Evolutionary conservation across 495 filamentous ascomycete species (phyloP).

Genomic region (Xylaria cubensis): DNA sequence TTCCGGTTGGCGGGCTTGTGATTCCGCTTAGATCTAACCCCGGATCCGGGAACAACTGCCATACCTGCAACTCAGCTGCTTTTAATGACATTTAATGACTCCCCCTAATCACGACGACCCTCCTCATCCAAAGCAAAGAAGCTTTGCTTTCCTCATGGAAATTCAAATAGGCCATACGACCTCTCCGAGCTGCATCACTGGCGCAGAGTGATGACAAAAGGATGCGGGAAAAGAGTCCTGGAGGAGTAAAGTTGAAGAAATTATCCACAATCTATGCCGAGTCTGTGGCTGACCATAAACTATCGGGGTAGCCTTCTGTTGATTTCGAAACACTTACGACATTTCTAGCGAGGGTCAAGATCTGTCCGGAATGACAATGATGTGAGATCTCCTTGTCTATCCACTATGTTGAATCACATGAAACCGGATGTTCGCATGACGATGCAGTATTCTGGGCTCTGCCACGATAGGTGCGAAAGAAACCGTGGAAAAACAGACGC

Average conservation of each 20-base stretch:
- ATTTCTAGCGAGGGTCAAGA: constrained; percentile 16
- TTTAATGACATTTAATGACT: not conserved
- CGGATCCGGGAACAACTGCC: not conserved
- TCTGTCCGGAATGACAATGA: not conserved
- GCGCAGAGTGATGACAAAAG: not conserved
- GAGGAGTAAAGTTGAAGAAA: not conserved
- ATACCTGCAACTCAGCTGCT: not conserved
- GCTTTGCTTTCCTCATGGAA: not conserved
- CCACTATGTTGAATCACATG: constrained; percentile 16
- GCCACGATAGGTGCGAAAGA: not conserved
- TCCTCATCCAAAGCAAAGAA: not conserved
- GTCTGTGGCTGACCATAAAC: not conserved
- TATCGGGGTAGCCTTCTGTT: constrained; percentile 3
- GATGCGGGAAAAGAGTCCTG: not conserved
- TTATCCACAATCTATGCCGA: not conserved
- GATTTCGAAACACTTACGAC: constrained; percentile 5
- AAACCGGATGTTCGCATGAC: constrained; percentile 14
- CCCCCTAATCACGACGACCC: not conserved
- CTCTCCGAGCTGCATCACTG: not conserved
- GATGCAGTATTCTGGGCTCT: constrained; percentile 11
- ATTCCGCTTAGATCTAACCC: not conserved
- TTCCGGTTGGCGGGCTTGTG: not conserved
- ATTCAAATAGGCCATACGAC: not conserved
- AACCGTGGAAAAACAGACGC: constrained; percentile 19
- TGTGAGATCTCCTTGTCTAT: constrained; percentile 16